These are phyloP conservation scores for Helichrysum umbraculigerum DNA, from an alignment of 129 eudicot genomes.

Conservation along the genomic window DNA sequence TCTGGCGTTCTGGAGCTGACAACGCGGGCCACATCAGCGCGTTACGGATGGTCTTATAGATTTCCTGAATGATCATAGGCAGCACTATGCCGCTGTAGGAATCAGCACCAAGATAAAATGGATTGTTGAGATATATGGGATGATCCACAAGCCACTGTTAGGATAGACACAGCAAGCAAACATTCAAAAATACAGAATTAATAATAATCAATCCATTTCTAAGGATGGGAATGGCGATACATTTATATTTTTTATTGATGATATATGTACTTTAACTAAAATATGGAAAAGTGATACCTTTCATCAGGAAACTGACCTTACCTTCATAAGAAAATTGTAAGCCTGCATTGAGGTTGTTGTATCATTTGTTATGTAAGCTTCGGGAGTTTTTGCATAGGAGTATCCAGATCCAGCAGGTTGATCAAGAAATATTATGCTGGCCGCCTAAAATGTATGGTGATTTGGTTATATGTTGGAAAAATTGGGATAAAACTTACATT, in stretches of 20 bases:
- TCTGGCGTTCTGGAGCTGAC: too few species aligned
- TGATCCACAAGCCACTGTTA: conserved; percentile 27
- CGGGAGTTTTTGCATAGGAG: conserved; percentile 27
- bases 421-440: conserved; percentile 37
- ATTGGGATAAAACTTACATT: too few species aligned
- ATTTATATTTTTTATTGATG: too few species aligned
- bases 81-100: conserved; percentile 15
- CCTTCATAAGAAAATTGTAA: conserved; percentile 35
- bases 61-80: conserved; percentile 19
- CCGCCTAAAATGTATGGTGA: conserved; percentile 14
- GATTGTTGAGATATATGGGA: conserved; percentile 16
- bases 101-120: conserved; percentile 22
- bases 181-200: background rate
- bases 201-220: too few species aligned
- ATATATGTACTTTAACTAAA: too few species aligned
- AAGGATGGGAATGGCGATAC: too few species aligned
- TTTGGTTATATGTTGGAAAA: background rate
- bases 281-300: too few species aligned
- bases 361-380: conserved; percentile 22
- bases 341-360: conserved; percentile 16
- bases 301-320: background rate
- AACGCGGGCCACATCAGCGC: too few species aligned
- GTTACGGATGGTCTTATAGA: too few species aligned
- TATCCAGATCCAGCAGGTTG: conserved; percentile 36
- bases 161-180: background rate